Evolutionary conservation across 345 rosid species (phyloP).

Genomic region (Aurinia saxatilis): DNA sequence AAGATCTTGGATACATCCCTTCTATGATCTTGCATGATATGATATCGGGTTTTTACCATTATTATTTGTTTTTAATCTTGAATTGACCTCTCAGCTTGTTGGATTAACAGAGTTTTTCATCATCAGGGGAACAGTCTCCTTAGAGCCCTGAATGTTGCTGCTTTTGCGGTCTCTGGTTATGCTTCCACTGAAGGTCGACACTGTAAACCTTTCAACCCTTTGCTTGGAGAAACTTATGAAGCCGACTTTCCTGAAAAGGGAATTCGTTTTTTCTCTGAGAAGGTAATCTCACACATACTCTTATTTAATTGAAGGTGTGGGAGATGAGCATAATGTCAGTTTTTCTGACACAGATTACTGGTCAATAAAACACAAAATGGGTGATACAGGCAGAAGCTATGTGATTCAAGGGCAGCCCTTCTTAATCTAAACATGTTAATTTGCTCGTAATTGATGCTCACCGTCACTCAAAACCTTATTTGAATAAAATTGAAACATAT

Average conservation of each 20-base stretch:
- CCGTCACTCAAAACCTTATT: not conserved
- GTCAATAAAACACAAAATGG: not conserved
- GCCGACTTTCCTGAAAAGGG: slow-evolving; percentile 93
- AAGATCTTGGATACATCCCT: not conserved
- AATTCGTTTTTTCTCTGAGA: slow-evolving; percentile 93
- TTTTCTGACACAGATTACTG: not conserved
- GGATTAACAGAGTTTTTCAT: slow-evolving; percentile 20
- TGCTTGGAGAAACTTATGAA: slow-evolving; percentile 95
- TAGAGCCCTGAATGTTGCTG: slow-evolving; percentile 77
- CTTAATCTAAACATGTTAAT: not conserved
- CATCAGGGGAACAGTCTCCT: slow-evolving; percentile 70
- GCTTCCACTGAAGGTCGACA: slow-evolving; percentile 91
- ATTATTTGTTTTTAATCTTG: not conserved
- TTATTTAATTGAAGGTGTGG: too few relatives aligned
- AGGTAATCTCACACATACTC: slow-evolving; percentile 36
- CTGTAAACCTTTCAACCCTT: slow-evolving; percentile 96
- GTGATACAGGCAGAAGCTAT: not conserved
- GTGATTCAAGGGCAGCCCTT: not conserved
- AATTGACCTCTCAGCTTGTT: slow-evolving; percentile 11
- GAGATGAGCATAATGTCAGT: not conserved
- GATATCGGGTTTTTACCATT: slow-evolving; percentile 11
- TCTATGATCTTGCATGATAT: slow-evolving; percentile 57
- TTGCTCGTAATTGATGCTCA: not conserved
- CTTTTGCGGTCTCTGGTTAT: slow-evolving; percentile 96
- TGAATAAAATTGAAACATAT: not conserved